Evolutionary conservation across 192 early-diverging fungal species (phyloP).

Genomic region (Coemansia reversa): DNA sequence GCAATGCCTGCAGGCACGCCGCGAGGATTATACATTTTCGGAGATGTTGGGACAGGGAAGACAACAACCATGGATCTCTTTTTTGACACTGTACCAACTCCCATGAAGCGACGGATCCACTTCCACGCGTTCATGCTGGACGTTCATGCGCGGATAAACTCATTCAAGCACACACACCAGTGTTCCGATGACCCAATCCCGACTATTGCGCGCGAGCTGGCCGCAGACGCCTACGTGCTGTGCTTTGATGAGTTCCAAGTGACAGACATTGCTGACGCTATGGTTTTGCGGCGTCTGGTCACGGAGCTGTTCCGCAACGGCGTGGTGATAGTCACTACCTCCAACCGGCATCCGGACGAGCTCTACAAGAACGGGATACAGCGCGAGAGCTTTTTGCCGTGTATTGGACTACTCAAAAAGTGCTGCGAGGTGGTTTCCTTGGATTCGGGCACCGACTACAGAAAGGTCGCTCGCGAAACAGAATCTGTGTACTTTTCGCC

Average conservation of each 20-base stretch:
- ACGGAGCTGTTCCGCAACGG: constrained; percentile 79
- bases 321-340: constrained; percentile 89
- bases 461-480: constrained; percentile 62
- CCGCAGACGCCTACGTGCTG: constrained; percentile 76
- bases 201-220: constrained; percentile 76
- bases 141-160: constrained; percentile 74
- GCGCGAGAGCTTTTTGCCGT: constrained; percentile 86
- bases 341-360: constrained; percentile 88
- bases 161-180: constrained; percentile 56
- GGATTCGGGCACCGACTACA: constrained; percentile 90
- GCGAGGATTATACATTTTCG: constrained; percentile 55
- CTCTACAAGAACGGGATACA: constrained; percentile 98
- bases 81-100: constrained; percentile 71
- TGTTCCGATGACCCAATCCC: constrained; percentile 62
- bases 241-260: constrained; percentile 97
- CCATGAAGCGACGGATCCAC: constrained; percentile 83
- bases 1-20: constrained; percentile 13
- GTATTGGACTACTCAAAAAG: constrained; percentile 83
- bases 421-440: constrained; percentile 77
- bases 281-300: constrained; percentile 83
- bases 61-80: constrained; percentile 97
- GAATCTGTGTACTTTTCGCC: constrained; percentile 73
- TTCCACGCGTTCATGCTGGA: constrained; percentile 99
- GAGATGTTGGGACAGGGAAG: constrained; percentile 89
- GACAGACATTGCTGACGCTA: constrained; percentile 97